A percentile compares a stretch with the other conserved stretches of the same genome.
Evolutionary conservation across 2,329 filamentous ascomycete genomes (phyloP).

Genomic region (Akanthomyces uredinophilus): DNA sequence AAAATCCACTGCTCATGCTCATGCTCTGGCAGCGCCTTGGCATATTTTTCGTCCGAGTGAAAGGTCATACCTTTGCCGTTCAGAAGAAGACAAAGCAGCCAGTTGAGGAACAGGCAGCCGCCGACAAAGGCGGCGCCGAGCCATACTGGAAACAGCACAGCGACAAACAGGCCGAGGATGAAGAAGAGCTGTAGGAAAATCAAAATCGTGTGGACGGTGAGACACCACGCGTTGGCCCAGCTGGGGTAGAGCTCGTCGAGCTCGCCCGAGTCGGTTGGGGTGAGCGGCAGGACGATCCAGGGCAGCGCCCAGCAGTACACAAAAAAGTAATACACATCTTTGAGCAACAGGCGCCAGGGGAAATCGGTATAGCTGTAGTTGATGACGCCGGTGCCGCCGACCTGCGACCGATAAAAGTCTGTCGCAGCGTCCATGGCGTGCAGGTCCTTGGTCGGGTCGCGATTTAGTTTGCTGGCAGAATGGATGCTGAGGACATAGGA

Average conservation of each 20-base stretch:
- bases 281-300: slow-evolving; percentile 55
- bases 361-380: slow-evolving; percentile 57
- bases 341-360: slow-evolving; percentile 45
- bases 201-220: slow-evolving; percentile 55
- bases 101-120: slow-evolving; percentile 46
- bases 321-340: slow-evolving; percentile 53
- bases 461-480: not conserved
- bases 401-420: slow-evolving; percentile 54
- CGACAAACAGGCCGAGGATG: slow-evolving; percentile 51
- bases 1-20: slow-evolving; percentile 73
- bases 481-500: not conserved
- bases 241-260: slow-evolving; percentile 63
- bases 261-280: slow-evolving; percentile 44
- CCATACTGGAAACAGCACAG: slow-evolving; percentile 45
- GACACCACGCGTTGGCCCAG: slow-evolving; percentile 48
- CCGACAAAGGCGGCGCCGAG: slow-evolving; percentile 34
- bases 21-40: slow-evolving; percentile 44
- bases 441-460: not conserved
- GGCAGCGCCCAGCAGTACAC: slow-evolving; percentile 52
- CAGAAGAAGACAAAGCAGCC: slow-evolving; percentile 41
- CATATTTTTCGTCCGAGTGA: slow-evolving; percentile 48
- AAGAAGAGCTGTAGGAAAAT: slow-evolving; percentile 55
- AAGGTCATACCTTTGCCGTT: slow-evolving; percentile 49
- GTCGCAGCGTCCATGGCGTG: slow-evolving; percentile 31
- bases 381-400: slow-evolving; percentile 52